Base-by-base conservation (phyloP, 345 rosid genomes). In the Streptanthus diversifolius region DNA sequence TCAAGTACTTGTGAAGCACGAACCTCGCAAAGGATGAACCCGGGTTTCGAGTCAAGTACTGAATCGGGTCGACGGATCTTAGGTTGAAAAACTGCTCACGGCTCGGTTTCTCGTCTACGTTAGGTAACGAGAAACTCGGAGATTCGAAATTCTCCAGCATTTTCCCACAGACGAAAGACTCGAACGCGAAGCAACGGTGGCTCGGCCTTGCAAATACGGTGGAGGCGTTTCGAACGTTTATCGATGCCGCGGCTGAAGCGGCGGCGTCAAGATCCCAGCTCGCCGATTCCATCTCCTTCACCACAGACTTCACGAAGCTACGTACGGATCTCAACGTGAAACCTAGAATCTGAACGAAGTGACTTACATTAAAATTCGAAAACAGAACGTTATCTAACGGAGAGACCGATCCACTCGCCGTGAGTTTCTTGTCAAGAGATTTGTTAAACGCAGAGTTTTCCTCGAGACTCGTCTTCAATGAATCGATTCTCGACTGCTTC, bases 181-280 rank as follows among this genome's bases (percentile, higher is more conserved):
- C 97, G 37, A 95, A 86, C 7, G 75, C 89, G 69, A 85, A 90
- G 54, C 81, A 76, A 25, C 82, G 63, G 35, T 95, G 90, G 53
- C 85, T 76, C 10, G 86, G 78, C 11, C 82, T 79, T 0, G 89
- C 45, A n/a, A 87, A 79, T 4, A 58, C 41, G 5, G 78, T 73
- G 8, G 56, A 14, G 0, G 82, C 73, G 12, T 75, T 82, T 22
- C 41, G 19, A 0, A 51, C 41, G 55, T 17, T 8, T 3, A 41
- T 19, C 8, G 87, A 85, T 35, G 86, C 88, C 5, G 90, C 87
- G 24, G 85, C 80, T 47, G 75, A 79, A 7, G 88, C 83, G 33
- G 96, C 99, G 7, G 83, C 84, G 73, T 86, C 89, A 62, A 95
- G 82, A 75, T 95, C 91, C 99, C 99, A 95, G 1, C 39, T 72